These are phyloP conservation scores for Colletotrichum sp. DNA, from an alignment of 2,329 filamentous ascomycete species.

Conservation along the genomic window DNA sequence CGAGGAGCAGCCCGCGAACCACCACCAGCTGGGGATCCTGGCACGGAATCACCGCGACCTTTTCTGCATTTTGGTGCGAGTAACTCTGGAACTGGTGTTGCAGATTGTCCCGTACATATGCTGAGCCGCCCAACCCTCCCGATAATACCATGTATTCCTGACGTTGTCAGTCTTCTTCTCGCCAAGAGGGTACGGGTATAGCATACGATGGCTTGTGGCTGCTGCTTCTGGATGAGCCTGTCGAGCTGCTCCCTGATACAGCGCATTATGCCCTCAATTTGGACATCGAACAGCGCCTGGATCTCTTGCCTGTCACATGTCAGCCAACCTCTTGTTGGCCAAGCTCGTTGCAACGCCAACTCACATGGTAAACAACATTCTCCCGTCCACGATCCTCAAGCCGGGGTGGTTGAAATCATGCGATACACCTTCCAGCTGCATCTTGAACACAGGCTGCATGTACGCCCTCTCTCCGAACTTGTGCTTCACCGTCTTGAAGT, in stretches of 20 bases:
- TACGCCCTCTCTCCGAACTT: conserved; percentile 50
- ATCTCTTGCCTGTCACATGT: background rate
- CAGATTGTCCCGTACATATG: conserved; percentile 48
- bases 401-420: conserved; percentile 42
- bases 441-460: conserved; percentile 42
- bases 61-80: conserved; percentile 38
- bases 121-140: conserved; percentile 50
- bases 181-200: conserved; percentile 1
- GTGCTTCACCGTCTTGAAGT: conserved; percentile 42
- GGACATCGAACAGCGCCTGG: conserved; percentile 24
- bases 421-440: conserved; percentile 48
- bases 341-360: background rate
- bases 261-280: conserved; percentile 42
- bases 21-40: conserved; percentile 61
- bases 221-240: conserved; percentile 36
- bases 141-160: conserved; percentile 49
- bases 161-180: conserved; percentile 2
- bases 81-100: conserved; percentile 38
- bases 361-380: conserved; percentile 44
- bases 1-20: conserved; percentile 56
- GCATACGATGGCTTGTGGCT: conserved; percentile 38
- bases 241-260: conserved; percentile 45
- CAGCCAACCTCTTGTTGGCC: background rate
- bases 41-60: conserved; percentile 44
- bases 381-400: conserved; percentile 42